Conservation (phyloP, 129 eudicot species). For the Flaveria linearis region DNA sequence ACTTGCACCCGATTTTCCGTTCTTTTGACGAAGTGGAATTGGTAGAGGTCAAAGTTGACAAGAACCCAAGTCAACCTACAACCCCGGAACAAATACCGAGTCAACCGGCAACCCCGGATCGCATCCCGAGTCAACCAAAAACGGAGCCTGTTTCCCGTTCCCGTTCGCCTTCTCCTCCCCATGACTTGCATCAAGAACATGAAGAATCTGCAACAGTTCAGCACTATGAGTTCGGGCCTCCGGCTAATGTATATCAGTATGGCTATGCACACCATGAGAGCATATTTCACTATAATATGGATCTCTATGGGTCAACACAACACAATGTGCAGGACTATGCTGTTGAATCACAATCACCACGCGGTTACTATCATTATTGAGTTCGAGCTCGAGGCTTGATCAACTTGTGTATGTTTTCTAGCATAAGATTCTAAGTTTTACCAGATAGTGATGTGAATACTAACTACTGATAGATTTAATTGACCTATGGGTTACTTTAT, state of each 20-base stretch:
- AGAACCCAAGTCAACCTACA: conserved; percentile 38
- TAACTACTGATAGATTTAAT: conserved; percentile 23
- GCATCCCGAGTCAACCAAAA: conserved; percentile 34
- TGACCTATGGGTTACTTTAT: background rate
- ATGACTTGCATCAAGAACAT: conserved; percentile 42
- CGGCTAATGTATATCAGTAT: conserved; percentile 39
- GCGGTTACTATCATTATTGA: conserved; percentile 49
- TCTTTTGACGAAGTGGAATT: conserved; percentile 79
- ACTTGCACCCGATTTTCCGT: conserved; percentile 83
- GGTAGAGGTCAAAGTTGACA: conserved; percentile 65
- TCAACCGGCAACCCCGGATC: conserved; percentile 33
- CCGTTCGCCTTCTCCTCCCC: conserved; percentile 36
- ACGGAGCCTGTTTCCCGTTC: conserved; percentile 46
- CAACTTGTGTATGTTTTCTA: conserved; percentile 15
- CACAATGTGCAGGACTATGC: conserved; percentile 34
- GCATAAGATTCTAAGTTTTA: conserved; percentile 20
- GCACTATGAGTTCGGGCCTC: conserved; percentile 53
- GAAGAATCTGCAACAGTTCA: conserved; percentile 41
- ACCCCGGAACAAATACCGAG: conserved; percentile 36
- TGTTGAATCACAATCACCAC: conserved; percentile 35
- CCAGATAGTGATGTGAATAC: conserved; percentile 31
- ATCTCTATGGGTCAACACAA: conserved; percentile 29
- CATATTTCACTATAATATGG: conserved; percentile 41
- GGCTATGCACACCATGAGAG: conserved; percentile 42
- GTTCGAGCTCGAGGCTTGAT: background rate